Percentiles rank a stretch among this genome's conserved stretches.
These are phyloP conservation scores for Ophiostoma tasmaniense DNA, from an alignment of 2,329 filamentous ascomycete genomes.

Conservation along the genomic window DNA sequence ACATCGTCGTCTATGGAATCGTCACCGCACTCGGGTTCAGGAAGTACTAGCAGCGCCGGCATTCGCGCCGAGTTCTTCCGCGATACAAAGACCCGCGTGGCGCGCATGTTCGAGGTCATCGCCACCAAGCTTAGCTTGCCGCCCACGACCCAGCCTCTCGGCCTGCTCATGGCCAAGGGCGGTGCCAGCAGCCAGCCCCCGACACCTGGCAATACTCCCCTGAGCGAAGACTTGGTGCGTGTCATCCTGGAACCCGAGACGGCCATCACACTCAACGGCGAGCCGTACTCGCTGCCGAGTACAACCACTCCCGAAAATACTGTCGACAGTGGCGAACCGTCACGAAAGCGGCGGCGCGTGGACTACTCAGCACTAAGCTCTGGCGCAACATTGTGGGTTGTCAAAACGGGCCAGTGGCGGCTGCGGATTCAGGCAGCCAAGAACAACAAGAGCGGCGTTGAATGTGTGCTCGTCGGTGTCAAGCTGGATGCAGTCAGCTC, in stretches of 20 bases:
- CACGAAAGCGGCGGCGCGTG: slow-evolving; percentile 31
- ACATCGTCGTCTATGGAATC: background rate
- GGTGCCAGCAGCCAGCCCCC: slow-evolving; percentile 48
- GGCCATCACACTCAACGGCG: slow-evolving; percentile 51
- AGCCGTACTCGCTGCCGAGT: slow-evolving; percentile 30
- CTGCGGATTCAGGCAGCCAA: slow-evolving; percentile 51
- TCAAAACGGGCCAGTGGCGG: slow-evolving; percentile 64
- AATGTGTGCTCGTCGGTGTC: slow-evolving; percentile 66
- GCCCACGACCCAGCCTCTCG: slow-evolving; percentile 34
- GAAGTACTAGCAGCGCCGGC: background rate
- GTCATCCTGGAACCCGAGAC: slow-evolving; percentile 54
- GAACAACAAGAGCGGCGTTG: slow-evolving; percentile 46
- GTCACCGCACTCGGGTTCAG: background rate
- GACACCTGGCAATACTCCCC: slow-evolving; percentile 59
- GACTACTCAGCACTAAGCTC: slow-evolving; percentile 22
- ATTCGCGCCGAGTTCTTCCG: slow-evolving; percentile 67
- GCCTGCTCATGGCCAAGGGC: slow-evolving; percentile 36
- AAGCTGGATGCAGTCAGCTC: slow-evolving; percentile 64
- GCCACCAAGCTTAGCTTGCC: slow-evolving; percentile 69
- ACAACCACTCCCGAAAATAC: background rate
- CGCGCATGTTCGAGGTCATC: slow-evolving; percentile 70
- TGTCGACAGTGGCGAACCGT: slow-evolving; percentile 23
- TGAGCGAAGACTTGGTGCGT: slow-evolving; percentile 62
- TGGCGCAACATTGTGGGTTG: slow-evolving; percentile 46
- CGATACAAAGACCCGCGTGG: slow-evolving; percentile 59